Evolutionary conservation across 345 rosid genomes (phyloP).

Genomic region (Pistacia atlantica): DNA sequence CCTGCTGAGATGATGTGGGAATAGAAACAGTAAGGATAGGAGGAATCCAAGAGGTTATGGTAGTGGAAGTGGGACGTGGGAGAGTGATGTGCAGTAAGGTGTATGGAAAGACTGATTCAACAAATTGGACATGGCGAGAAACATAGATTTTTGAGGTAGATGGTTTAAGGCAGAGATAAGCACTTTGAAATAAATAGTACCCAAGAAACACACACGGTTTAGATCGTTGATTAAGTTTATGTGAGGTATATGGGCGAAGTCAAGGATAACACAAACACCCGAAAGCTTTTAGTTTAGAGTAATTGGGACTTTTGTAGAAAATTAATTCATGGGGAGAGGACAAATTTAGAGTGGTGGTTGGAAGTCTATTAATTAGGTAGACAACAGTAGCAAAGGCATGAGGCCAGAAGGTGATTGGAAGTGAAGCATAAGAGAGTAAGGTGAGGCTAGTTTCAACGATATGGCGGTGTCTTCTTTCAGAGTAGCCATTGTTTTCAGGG

Average conservation of each 20-base stretch:
- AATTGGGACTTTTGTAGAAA: background rate
- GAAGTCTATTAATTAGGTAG: background rate
- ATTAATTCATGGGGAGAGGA: background rate
- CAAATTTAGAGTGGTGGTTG: background rate
- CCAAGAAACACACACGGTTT: background rate
- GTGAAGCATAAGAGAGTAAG: background rate
- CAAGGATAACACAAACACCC: no score
- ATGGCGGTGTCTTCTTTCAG: background rate
- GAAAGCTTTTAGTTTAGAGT: no score
- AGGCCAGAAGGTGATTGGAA: background rate
- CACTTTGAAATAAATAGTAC: background rate
- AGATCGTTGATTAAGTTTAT: background rate
- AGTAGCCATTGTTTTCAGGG: background rate
- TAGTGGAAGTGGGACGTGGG: no score
- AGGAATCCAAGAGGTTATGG: no score
- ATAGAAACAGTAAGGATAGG: no score
- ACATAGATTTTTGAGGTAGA: no score
- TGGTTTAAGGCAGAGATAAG: background rate
- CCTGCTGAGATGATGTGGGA: no score
- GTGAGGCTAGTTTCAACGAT: background rate
- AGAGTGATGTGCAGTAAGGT: no score
- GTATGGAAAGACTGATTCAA: no score
- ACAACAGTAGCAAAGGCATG: background rate
- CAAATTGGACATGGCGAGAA: no score
- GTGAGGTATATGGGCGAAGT: background rate